Percentiles rank a stretch among this genome's conserved stretches.
Evolutionary conservation across 495 filamentous ascomycete species (phyloP).

Genomic region (Glonium stellatum): DNA sequence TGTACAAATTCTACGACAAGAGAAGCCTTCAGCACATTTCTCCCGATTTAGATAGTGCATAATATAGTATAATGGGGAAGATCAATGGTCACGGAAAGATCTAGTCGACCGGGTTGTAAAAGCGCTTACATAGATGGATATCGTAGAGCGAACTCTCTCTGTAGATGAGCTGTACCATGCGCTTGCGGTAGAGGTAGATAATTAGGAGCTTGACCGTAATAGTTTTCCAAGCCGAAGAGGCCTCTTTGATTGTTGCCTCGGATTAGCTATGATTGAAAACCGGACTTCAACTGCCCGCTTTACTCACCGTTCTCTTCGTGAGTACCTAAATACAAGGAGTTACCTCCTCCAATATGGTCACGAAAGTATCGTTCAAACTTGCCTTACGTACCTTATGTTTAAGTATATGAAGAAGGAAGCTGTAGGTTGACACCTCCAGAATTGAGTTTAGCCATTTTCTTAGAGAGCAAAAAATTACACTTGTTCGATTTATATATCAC

Average conservation of each 20-base stretch:
- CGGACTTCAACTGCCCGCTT: conserved; percentile 14
- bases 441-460: too few species aligned
- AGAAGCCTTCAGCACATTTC: too few species aligned
- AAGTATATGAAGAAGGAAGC: too few species aligned
- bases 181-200: conserved; percentile 18
- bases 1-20: too few species aligned
- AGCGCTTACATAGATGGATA: conserved; percentile 21
- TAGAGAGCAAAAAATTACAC: too few species aligned
- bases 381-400: background rate
- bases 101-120: too few species aligned
- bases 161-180: conserved; percentile 19
- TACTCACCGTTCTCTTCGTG: conserved; percentile 21
- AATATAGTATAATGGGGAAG: too few species aligned
- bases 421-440: too few species aligned
- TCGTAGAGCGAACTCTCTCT: conserved; percentile 13
- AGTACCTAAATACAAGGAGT: conserved; percentile 4
- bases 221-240: conserved; percentile 10
- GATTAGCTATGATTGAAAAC: conserved; percentile 15
- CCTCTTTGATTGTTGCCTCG: conserved; percentile 21
- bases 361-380: background rate
- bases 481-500: too few species aligned
- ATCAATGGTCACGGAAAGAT: too few species aligned
- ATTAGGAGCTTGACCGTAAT: conserved; percentile 12
- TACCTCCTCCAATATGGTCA: background rate
- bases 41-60: too few species aligned